Evolutionary conservation across 1,139 yeast genomes (phyloP).

Genomic region (Geotrichum siamense): DNA sequence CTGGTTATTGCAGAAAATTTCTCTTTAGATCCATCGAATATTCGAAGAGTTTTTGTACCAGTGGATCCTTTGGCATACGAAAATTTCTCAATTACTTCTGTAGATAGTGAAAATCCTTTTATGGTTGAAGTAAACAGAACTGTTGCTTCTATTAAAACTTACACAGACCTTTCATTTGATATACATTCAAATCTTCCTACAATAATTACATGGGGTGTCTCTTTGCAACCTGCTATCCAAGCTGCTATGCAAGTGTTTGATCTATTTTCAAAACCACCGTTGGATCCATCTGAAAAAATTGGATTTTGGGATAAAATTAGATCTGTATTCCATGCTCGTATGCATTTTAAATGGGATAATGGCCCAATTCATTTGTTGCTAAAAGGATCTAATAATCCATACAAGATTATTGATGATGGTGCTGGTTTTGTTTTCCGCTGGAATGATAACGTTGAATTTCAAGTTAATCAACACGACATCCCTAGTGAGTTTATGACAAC

Average conservation of each 20-base stretch:
- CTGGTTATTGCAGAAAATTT: conserved; percentile 52
- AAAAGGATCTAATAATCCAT: conserved; percentile 76
- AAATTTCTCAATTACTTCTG: conserved; percentile 33
- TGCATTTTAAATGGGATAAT: conserved; percentile 44
- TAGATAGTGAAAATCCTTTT: conserved; percentile 36
- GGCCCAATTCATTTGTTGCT: conserved; percentile 44
- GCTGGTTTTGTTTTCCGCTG: conserved; percentile 82
- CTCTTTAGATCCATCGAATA: conserved; percentile 40
- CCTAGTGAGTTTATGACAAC: conserved; percentile 58
- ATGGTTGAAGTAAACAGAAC: conserved; percentile 67
- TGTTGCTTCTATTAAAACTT: conserved; percentile 66
- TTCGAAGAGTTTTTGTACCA: conserved; percentile 58
- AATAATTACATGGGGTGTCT: conserved; percentile 77
- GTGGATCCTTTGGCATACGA: conserved; percentile 43
- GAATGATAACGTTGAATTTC: conserved; percentile 55
- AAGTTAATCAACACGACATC: conserved; percentile 55
- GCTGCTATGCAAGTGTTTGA: conserved; percentile 75
- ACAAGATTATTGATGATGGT: conserved; percentile 55
- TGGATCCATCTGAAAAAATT: conserved; percentile 75
- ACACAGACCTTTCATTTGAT: conserved; percentile 51
- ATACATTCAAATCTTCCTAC: conserved; percentile 55
- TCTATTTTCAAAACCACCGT: conserved; percentile 70
- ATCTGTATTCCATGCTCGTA: conserved; percentile 50
- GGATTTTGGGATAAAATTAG: conserved; percentile 80
- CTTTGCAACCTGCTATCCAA: conserved; percentile 77